Conservation (phyloP, 306 rosid species). For the Phaseolus lunatus region DNA sequence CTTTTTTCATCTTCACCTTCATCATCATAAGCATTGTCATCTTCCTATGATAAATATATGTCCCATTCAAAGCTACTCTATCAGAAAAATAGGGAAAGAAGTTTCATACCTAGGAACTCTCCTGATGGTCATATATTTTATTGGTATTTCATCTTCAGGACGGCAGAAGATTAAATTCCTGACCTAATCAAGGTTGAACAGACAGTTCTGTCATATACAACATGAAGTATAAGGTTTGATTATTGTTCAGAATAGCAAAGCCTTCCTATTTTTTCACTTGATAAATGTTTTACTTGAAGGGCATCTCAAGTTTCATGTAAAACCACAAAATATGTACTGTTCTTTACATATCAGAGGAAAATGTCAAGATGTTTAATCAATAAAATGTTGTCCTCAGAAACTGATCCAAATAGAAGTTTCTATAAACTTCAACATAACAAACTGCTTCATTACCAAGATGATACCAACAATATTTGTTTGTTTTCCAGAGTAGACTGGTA, state of each 20-base stretch:
- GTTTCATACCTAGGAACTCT: conserved; percentile 66
- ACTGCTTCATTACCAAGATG: conserved; percentile 59
- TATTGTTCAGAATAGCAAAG: background rate
- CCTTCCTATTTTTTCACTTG: background rate
- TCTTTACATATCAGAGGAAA: background rate
- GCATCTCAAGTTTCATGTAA: background rate
- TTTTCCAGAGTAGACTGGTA: conserved; percentile 65
- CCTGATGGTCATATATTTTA: conserved; percentile 61
- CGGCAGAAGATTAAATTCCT: conserved; percentile 67
- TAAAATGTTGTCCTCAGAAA: background rate
- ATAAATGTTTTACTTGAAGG: background rate
- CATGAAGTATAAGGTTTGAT: background rate
- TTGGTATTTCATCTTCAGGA: conserved; percentile 75
- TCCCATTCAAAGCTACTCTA: background rate
- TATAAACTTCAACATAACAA: background rate
- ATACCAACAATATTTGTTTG: conserved; percentile 70
- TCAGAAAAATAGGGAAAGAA: conserved; percentile 3
- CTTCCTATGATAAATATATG: background rate
- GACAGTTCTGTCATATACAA: background rate
- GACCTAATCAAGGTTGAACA: conserved; percentile 51
- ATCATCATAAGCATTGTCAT: background rate
- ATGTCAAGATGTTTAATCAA: background rate
- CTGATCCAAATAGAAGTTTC: background rate
- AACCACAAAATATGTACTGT: background rate
- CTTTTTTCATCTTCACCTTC: background rate